Evolutionary conservation across 169 alveolate genomes (phyloP).

Genomic region (Eimeria praecox): DNA sequence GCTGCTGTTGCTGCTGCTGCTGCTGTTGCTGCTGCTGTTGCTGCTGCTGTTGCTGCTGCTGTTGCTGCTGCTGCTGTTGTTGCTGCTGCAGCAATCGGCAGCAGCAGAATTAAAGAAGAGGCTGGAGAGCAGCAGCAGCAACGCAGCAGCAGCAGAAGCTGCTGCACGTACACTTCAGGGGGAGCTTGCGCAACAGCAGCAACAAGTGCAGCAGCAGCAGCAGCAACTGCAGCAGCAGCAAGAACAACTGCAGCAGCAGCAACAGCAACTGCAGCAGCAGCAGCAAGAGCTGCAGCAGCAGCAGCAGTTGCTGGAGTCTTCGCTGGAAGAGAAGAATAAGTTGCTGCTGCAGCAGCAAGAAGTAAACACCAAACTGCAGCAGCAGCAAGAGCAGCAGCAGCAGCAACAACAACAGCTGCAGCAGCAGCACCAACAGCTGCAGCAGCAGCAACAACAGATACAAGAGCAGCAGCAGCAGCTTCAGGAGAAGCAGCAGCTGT

Average conservation of each 20-base stretch:
- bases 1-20: too few relatives aligned
- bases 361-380: too few relatives aligned
- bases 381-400: too few relatives aligned
- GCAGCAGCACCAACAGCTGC: too few relatives aligned
- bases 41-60: neutral
- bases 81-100: neutral
- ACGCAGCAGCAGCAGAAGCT: neutral
- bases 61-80: neutral
- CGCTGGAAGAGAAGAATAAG: too few relatives aligned
- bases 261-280: neutral
- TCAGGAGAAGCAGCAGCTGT: too few relatives aligned
- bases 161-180: neutral
- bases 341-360: too few relatives aligned
- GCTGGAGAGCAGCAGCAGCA: neutral
- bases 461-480: too few relatives aligned
- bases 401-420: too few relatives aligned
- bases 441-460: too few relatives aligned
- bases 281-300: slow-evolving; percentile 13
- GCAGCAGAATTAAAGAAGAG: neutral
- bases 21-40: neutral
- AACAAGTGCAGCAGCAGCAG: neutral
- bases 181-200: neutral
- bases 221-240: slow-evolving; percentile 7
- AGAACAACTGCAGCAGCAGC: slow-evolving; percentile 36
- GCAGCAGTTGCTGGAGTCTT: neutral